Base-by-base conservation (phyloP, 2,329 filamentous ascomycete species). In the Mariannaea sp. region DNA sequence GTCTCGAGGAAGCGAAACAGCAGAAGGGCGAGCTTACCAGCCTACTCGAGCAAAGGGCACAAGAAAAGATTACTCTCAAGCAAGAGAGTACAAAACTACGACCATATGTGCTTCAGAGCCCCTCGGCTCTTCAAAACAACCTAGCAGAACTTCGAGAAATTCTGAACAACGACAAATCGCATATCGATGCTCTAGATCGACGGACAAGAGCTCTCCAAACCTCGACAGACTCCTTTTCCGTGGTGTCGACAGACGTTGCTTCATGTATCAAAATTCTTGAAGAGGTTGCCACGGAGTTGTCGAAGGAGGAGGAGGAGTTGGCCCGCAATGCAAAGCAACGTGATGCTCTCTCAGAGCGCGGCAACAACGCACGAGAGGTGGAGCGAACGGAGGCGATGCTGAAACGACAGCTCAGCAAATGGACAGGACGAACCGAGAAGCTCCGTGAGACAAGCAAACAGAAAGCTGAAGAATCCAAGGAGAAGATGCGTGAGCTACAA, bases 221-320 rank as follows among this genome's bases (percentile, higher is more conserved):
- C 1, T 96, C 90, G 7, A 86, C 87, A 3, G 93, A 97, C 71
- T 93, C 92, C 0, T 97, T 97, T 69, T 80, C 83, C 3, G 86
- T 95, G 0, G 90, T 97, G 1, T 81, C 87, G 7, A 84, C 88
- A 9, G 94, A 99, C 66, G 91, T 99, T 13, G 86, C 89, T 7
- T 87, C 88, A 2, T 95, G 92, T 68, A 92, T 92, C 66, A 93
- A 93, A 67, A 80, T 97, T 10, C 83, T 97, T 4, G 90, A 94
- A 49, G 93, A 97, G 63, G 89, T 97, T 16, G 81, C 88, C 3
- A 76, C 78, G n/a, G 94, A 97, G 70, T 75, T 99, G 4, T 77
- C 85, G 39, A 95, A 93, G 70, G 93, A 97, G 72, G 93, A 97
- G 39, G 92, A 97, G 53, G 92, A 96, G 71, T 84, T 90, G 62